These are phyloP conservation scores for Tuber microsphaerosporum DNA, from an alignment of 495 filamentous ascomycete genomes.

Conservation along the genomic window DNA sequence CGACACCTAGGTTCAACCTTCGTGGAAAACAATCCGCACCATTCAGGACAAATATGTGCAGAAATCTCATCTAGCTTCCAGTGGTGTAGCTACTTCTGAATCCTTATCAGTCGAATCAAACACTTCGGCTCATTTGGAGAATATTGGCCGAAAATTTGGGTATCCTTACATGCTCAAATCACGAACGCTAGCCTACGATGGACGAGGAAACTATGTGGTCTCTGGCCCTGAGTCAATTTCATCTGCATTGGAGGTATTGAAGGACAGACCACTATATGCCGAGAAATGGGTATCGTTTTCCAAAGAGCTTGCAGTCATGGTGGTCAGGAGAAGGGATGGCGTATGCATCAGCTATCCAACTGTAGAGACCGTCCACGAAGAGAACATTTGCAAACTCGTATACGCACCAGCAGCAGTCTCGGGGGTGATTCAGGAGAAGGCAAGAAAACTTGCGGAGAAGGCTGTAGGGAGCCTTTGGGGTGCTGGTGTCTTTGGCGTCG, in stretches of 20 bases:
- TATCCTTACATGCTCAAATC: slow-evolving; percentile 95
- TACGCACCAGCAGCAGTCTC: slow-evolving; percentile 78
- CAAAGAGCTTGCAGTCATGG: slow-evolving; percentile 89
- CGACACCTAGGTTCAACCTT: slow-evolving; percentile 64
- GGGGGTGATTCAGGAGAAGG: slow-evolving; percentile 53
- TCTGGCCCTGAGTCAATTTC: slow-evolving; percentile 59
- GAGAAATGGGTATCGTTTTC: slow-evolving; percentile 85
- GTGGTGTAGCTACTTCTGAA: slow-evolving; percentile 63
- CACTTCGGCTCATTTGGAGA: slow-evolving; percentile 51
- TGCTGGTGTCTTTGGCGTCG: slow-evolving; percentile 89
- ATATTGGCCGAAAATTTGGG: slow-evolving; percentile 59
- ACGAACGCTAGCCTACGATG: slow-evolving; percentile 88
- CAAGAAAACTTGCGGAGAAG: slow-evolving; percentile 68
- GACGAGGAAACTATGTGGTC: slow-evolving; percentile 81
- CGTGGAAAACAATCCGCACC: slow-evolving; percentile 76
- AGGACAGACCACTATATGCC: slow-evolving; percentile 68
- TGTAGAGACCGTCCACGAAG: slow-evolving; percentile 90
- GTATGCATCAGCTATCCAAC: slow-evolving; percentile 71
- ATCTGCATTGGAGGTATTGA: slow-evolving; percentile 60
- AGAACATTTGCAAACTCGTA: slow-evolving; percentile 90
- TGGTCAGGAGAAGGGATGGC: slow-evolving; percentile 77
- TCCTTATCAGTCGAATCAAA: slow-evolving; percentile 54
- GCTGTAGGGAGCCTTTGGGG: slow-evolving; percentile 76
- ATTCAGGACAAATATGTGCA: slow-evolving; percentile 97
- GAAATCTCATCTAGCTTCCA: slow-evolving; percentile 67